Conservation (phyloP, 192 early-diverging fungal genomes). For the Umbelopsis sp. region DNA sequence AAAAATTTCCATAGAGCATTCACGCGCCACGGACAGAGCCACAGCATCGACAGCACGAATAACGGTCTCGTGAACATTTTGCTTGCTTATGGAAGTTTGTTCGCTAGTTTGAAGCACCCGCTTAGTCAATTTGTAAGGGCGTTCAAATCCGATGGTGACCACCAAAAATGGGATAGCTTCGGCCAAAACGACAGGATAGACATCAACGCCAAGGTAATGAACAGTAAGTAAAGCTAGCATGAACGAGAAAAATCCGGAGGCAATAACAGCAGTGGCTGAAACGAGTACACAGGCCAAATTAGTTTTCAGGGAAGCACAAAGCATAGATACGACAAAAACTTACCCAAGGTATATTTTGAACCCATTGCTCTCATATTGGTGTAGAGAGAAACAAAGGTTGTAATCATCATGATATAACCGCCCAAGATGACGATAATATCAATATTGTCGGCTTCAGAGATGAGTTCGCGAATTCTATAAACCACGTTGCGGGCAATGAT, state of each 20-base stretch:
- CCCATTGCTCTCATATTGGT: constrained; percentile 85
- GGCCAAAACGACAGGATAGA: constrained; percentile 71
- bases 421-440: constrained; percentile 80
- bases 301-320: constrained; percentile 13
- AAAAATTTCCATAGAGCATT: constrained; percentile 83
- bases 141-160: constrained; percentile 90
- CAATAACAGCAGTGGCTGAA: constrained; percentile 65
- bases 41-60: constrained; percentile 66
- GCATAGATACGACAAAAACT: constrained; percentile 2
- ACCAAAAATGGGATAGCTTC: constrained; percentile 93
- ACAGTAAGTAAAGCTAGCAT: constrained; percentile 71
- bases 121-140: constrained; percentile 80
- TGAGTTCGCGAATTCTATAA: constrained; percentile 63
- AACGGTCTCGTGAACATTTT: constrained; percentile 65
- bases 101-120: constrained; percentile 67
- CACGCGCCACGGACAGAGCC: constrained; percentile 64
- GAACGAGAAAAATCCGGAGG: constrained; percentile 77
- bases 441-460: constrained; percentile 70
- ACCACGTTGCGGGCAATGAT: constrained; percentile 57
- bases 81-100: constrained; percentile 26
- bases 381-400: constrained; percentile 80
- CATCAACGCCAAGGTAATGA: constrained; percentile 66
- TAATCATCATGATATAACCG: constrained; percentile 81
- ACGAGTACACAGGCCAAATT: constrained; percentile 12
- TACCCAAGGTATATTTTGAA: constrained; percentile 74